Evolutionary conservation across 345 rosid species (phyloP).

Genomic region (Euphorbia pulcherrima): DNA sequence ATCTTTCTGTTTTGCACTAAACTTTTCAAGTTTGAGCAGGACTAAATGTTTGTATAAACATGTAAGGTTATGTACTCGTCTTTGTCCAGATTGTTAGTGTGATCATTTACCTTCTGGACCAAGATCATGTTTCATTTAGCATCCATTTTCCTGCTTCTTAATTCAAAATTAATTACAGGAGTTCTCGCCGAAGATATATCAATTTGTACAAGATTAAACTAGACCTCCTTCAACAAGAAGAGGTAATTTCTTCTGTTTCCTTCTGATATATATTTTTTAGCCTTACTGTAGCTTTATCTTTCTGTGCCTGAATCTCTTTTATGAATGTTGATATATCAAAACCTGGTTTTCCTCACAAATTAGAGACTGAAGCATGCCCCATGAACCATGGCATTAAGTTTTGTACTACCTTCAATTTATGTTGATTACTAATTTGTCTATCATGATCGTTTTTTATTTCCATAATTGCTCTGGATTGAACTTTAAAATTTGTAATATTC

Average conservation of each 20-base stretch:
- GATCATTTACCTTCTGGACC: constrained; percentile 1
- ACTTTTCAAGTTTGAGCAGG: background rate
- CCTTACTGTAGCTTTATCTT: background rate
- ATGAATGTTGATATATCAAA: background rate
- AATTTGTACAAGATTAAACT: constrained; percentile 69
- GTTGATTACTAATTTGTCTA: background rate
- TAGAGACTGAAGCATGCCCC: background rate
- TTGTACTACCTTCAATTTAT: background rate
- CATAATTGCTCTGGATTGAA: constrained; percentile 17
- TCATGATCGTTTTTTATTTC: constrained; percentile 11
- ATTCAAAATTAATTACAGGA: constrained; percentile 40
- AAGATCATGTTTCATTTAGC: constrained; percentile 16
- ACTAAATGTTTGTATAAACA: background rate
- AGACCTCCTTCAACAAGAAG: constrained; percentile 62
- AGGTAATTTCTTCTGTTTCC: constrained; percentile 38
- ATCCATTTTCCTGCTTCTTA: constrained; percentile 6
- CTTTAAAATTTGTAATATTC: constrained; percentile 28
- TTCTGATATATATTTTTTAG: background rate
- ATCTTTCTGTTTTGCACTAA: background rate
- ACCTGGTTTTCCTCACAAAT: background rate
- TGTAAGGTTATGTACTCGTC: background rate
- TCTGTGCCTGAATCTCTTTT: background rate
- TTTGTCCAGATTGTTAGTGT: background rate
- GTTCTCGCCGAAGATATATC: constrained; percentile 62
- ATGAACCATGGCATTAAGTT: background rate